A percentile compares a stretch with the other conserved stretches of the same genome.
phyloP scores from a whole-genome alignment of 139 green algal species.

The Chlorella sorokiniana region DNA sequence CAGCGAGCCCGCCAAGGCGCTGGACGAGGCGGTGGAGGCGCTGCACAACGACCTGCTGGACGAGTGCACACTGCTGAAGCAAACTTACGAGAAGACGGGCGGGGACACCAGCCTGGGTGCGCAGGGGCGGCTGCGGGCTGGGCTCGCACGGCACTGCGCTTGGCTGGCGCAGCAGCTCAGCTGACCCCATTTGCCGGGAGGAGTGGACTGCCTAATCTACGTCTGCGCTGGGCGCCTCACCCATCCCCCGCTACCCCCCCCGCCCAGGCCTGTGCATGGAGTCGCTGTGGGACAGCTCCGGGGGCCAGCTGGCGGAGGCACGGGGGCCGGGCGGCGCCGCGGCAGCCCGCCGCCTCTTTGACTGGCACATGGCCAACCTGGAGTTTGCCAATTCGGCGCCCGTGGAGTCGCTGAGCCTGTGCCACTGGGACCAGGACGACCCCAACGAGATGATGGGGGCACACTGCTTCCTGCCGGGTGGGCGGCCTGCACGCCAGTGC shows the following conservation, averaged over 20 bases:
- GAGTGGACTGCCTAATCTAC: no score
- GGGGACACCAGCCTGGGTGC: conserved; percentile 10
- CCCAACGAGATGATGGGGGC: conserved; percentile 73
- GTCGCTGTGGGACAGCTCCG: conserved; percentile 46
- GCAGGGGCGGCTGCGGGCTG: not conserved
- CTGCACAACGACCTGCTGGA: conserved; percentile 84
- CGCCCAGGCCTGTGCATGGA: conserved; percentile 48
- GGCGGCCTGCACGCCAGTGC: not conserved
- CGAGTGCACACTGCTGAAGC: conserved; percentile 33
- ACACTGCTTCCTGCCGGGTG: conserved; percentile 61
- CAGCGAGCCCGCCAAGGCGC: conserved; percentile 24
- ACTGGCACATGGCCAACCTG: conserved; percentile 97
- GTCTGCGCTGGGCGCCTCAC: not conserved
- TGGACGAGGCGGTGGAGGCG: conserved; percentile 62
- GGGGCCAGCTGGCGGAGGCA: not conserved
- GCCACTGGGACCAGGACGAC: conserved; percentile 95
- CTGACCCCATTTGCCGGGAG: not conserved
- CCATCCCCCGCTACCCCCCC: not conserved
- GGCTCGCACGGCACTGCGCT: not conserved
- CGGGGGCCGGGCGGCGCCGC: not conserved
- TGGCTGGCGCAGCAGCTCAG: not conserved
- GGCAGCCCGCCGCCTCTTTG: conserved; percentile 61
- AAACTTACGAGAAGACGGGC: not conserved
- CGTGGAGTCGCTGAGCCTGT: conserved; percentile 68
- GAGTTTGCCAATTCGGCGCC: conserved; percentile 95